Evolutionary conservation across 1,284 basidiomycete species (phyloP), one percentile per base, ranked within the genome.

Genomic region (Pisolithus thermaeus): DNA sequence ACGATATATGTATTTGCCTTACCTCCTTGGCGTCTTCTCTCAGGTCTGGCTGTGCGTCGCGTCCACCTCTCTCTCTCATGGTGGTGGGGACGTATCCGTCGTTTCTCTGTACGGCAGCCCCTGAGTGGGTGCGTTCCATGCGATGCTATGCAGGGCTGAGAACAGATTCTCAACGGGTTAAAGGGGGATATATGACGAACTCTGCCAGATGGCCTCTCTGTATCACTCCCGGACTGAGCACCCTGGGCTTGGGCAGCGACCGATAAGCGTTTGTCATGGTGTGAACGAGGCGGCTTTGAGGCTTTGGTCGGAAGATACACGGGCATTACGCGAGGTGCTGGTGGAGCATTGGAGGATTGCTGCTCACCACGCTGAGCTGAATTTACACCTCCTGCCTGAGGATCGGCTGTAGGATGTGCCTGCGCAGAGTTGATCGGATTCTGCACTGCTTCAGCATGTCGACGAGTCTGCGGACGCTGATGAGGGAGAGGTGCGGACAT

Each of bases 321-420:
- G 56, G 66, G 66, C 57, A 69, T 66, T 55, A 68, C 66, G 45
- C 66, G 66, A 52, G 65, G 66, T 45, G 68, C 68, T 54, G 68
- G 68, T 37, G 66, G 65, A 55, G 67, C 43, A 44, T 52, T 46
- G 32, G 42, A 41, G 12, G 44, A 46, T 18, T 46, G 44, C 4
- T 47, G 61, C 55, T 64, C 66, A 59, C 66, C 65, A 66, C 56
- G 54, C 25, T 63, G 57, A 45, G 57, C 62, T 38, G 47, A 43
- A 16, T 47, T 28, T 9, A 45, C n/a, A 49, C 30, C 48, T 27
- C 60, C 55, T 43, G 52, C 52, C 23, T 55, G 66, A 25, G 68
- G 60, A 27, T 49, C 50, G 28, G 32, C 50, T 38, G 55, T 53
- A 28, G 61, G 35, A 28, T 60, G 64, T 20, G 51, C 45, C 4